Conservation (phyloP, 176 grass and related monocot genomes). For the Rhynchospora pubera region DNA sequence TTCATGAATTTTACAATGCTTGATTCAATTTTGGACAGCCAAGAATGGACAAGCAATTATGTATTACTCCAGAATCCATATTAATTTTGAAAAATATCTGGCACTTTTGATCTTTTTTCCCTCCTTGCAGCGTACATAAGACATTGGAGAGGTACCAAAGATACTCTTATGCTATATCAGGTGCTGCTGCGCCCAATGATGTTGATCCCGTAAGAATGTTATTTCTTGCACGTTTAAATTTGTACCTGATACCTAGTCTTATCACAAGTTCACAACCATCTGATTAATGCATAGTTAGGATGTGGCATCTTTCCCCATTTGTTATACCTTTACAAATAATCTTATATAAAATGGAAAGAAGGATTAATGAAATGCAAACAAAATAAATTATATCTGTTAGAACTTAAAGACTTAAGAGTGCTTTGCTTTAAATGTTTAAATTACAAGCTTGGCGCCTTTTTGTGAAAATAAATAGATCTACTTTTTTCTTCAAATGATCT, state of each 20-base stretch:
- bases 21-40: neutral
- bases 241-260: neutral
- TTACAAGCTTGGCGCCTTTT: neutral
- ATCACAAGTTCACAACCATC: neutral
- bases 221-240: neutral
- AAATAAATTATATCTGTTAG: neutral
- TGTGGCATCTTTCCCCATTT: neutral
- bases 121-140: slow-evolving; percentile 47
- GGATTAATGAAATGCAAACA: neutral
- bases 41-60: neutral
- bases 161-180: slow-evolving; percentile 42
- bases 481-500: neutral
- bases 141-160: slow-evolving; percentile 72
- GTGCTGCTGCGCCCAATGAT: slow-evolving; percentile 32
- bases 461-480: neutral
- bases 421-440: neutral
- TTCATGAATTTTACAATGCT: neutral
- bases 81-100: neutral
- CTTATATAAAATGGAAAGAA: neutral
- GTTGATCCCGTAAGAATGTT: slow-evolving; percentile 42
- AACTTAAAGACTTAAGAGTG: neutral
- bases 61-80: neutral
- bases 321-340: neutral
- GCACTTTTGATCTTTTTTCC: slow-evolving; percentile 8
- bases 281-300: neutral